phyloP scores from a whole-genome alignment of 1,284 basidiomycete genomes.

The Cryptococcus neoformans region DNA sequence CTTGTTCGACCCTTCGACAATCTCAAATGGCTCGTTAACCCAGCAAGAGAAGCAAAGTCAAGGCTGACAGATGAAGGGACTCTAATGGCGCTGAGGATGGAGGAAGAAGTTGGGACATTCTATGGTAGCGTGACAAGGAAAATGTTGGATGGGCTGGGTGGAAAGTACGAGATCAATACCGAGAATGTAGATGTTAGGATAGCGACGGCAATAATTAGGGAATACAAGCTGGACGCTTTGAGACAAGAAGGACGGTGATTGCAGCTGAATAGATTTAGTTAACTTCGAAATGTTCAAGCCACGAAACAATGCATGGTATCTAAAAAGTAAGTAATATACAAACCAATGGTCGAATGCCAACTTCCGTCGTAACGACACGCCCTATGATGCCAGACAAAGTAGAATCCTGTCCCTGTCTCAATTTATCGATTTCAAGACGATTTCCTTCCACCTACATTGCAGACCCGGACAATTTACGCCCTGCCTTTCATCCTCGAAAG shows the following conservation, averaged over 20 bases:
- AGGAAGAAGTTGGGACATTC: constrained; percentile 30
- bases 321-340: background rate
- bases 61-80: constrained; percentile 1
- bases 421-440: too few relatives aligned
- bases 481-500: constrained; percentile 1
- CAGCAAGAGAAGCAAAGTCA: background rate
- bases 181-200: constrained; percentile 13
- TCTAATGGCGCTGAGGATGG: constrained; percentile 31
- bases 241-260: constrained; percentile 24
- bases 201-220: constrained; percentile 23
- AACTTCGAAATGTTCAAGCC: background rate
- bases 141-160: constrained; percentile 16
- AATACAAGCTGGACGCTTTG: constrained; percentile 29
- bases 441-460: background rate
- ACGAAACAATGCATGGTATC: background rate
- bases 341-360: too few relatives aligned
- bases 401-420: background rate
- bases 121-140: constrained; percentile 4
- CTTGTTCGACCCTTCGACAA: constrained; percentile 20
- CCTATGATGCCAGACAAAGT: background rate
- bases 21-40: constrained; percentile 9
- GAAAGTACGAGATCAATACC: constrained; percentile 36
- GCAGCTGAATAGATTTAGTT: constrained; percentile 7
- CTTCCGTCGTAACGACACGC: too few relatives aligned
- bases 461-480: background rate